A percentile compares a stretch with the other conserved stretches of the same genome.
phyloP scores from a whole-genome alignment of 495 filamentous ascomycete genomes.

The Aspergillus hancockii region DNA sequence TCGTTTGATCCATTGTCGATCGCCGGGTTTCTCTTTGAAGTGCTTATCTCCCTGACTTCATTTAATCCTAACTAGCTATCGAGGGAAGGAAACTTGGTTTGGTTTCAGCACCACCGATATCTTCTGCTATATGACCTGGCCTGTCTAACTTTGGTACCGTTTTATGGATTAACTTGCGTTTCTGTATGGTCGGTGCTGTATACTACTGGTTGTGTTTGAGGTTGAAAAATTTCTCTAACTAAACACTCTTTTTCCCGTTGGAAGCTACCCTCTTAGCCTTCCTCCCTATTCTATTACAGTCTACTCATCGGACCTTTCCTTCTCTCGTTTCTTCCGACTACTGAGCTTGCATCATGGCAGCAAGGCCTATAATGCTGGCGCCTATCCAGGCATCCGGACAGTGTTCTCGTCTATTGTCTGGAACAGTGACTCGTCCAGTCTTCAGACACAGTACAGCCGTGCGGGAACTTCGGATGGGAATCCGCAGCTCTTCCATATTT shows the following conservation, averaged over 20 bases:
- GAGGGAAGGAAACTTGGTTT: not conserved
- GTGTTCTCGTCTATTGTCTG: conserved; percentile 8
- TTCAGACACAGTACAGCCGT: not conserved
- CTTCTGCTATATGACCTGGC: not conserved
- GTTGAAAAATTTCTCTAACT: not conserved
- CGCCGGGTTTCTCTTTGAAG: not conserved
- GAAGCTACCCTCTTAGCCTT: not conserved
- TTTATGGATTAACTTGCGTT: not conserved
- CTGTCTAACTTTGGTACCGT: not conserved
- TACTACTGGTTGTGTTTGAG: not conserved
- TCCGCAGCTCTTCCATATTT: conserved; percentile 10
- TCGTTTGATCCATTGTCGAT: not conserved
- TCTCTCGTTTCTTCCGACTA: not conserved
- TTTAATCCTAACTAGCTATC: not conserved
- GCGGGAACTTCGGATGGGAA: conserved; percentile 1
- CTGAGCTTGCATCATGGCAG: conserved; percentile 15
- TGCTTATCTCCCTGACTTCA: not conserved
- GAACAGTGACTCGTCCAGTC: not conserved
- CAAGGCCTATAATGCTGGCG: conserved; percentile 4
- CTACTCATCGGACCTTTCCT: not conserved
- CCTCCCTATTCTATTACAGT: not conserved
- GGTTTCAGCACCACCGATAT: not conserved
- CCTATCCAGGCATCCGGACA: conserved; percentile 13
- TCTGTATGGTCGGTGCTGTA: not conserved
- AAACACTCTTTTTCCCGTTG: not conserved